phyloP scores from a whole-genome alignment of 2,329 filamentous ascomycete genomes.

The Trichophyton simii region DNA sequence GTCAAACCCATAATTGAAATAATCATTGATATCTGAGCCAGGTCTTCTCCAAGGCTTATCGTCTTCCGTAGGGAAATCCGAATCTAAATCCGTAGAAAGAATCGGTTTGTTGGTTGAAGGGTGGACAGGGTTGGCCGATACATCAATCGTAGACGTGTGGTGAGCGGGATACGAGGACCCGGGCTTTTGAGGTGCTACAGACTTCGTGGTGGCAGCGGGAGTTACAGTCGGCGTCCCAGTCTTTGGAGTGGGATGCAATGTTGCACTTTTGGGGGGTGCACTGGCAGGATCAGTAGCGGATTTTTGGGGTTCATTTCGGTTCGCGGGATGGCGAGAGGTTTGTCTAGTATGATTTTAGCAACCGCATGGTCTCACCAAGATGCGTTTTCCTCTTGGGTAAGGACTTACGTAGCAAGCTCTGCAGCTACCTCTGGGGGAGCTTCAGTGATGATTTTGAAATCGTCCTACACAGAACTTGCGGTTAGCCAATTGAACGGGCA shows the following conservation, averaged over 20 bases:
- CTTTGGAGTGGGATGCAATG: conserved; percentile 19
- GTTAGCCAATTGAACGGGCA: background rate
- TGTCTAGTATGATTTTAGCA: conserved; percentile 19
- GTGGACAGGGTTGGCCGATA: conserved; percentile 71
- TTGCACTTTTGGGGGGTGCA: conserved; percentile 22
- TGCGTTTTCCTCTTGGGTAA: background rate
- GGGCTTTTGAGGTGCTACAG: conserved; percentile 35
- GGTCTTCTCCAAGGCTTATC: conserved; percentile 93
- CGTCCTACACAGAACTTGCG: conserved; percentile 25
- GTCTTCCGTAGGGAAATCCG: conserved; percentile 55
- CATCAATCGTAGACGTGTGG: conserved; percentile 68
- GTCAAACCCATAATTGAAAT: conserved; percentile 98
- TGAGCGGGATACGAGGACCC: conserved; percentile 55
- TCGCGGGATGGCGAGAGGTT: conserved; percentile 28
- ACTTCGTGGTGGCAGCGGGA: conserved; percentile 24
- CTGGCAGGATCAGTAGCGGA: background rate
- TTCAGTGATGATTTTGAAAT: conserved; percentile 40
- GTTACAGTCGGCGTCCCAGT: conserved; percentile 23
- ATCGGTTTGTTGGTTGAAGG: conserved; percentile 65
- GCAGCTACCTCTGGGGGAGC: conserved; percentile 31
- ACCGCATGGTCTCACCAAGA: conserved; percentile 9
- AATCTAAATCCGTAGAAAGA: conserved; percentile 64
- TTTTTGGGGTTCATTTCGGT: conserved; percentile 22
- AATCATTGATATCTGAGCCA: conserved; percentile 87
- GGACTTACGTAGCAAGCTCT: conserved; percentile 16